phyloP scores from a whole-genome alignment of 177 flowering plant genomes.

The Tripterygium wilfordii region DNA sequence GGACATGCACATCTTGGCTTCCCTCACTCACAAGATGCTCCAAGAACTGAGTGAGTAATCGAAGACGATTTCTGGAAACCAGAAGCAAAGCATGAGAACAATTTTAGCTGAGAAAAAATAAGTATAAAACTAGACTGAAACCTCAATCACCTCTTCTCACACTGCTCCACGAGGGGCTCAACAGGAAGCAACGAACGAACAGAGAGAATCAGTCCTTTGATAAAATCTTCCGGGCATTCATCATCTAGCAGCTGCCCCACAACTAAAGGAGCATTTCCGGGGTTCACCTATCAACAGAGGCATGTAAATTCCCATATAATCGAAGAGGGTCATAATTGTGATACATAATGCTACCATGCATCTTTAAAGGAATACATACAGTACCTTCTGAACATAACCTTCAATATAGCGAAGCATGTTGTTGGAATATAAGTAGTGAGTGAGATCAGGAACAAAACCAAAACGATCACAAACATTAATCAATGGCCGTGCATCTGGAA shows the following conservation, averaged over 20 bases:
- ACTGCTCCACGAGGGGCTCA: slow-evolving; percentile 67
- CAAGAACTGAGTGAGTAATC: slow-evolving; percentile 91
- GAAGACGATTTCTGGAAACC: slow-evolving; percentile 84
- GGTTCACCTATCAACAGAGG: slow-evolving; percentile 52
- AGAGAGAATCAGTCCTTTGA: slow-evolving; percentile 82
- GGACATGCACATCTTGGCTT: slow-evolving; percentile 99
- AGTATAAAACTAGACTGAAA: slow-evolving; percentile 1
- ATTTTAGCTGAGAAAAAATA: too few species aligned
- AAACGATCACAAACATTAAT: slow-evolving; percentile 99
- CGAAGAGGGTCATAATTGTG: background rate
- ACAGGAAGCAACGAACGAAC: slow-evolving; percentile 91
- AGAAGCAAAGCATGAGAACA: slow-evolving; percentile 11
- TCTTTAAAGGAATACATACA: background rate
- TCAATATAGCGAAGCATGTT: slow-evolving; percentile 99
- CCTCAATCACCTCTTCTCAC: slow-evolving; percentile 81
- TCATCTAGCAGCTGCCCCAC: slow-evolving; percentile 98
- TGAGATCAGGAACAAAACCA: slow-evolving; percentile 98
- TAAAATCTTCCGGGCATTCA: slow-evolving; percentile 97
- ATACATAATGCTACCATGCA: background rate
- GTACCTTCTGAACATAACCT: slow-evolving; percentile 98
- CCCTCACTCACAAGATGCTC: slow-evolving; percentile 99
- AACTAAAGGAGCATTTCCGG: slow-evolving; percentile 95
- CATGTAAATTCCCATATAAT: slow-evolving; percentile 1
- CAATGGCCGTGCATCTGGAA: slow-evolving; percentile 98
- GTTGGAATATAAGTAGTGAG: slow-evolving; percentile 85